Evolutionary conservation across 805 yeast genomes (phyloP), one percentile per base, ranked within the genome.

Genomic region (Yamadazyma sp.): DNA sequence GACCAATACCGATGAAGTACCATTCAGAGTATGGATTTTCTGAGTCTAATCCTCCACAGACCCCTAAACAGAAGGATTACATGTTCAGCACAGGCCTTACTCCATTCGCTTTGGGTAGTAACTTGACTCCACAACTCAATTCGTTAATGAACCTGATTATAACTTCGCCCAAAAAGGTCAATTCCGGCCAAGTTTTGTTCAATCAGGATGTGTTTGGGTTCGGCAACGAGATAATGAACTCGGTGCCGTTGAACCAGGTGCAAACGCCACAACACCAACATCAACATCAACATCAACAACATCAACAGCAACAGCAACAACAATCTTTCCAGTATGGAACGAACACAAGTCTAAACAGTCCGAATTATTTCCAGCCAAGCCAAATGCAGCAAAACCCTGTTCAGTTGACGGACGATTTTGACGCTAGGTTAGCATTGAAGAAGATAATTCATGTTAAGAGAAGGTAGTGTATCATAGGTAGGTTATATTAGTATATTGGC

Each of bases 121-220:
- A 60, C 46, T 54, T 64, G 38, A 66, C 70, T 11, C 70, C 71
- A 5, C 70, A 62, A 42, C 61, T 65, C 54, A 64, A 63, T 48
- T 50, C 67, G 10, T 53, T 65, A 57, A 65, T 66, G 68, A 57
- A 63, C 45, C 54, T 64, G 17, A 54, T 60, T 52, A 56, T 60
- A 59, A 55, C 56, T 42, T 58, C 66, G 11, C 70, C 70, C 4
- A 47, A 52, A 35, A 55, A 48, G 34, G 25, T 38, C 20, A 48
- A 46, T 19, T 41, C 37, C 31, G 31, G 40, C n/a, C 49, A 46
- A 24, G 34, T 38, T 24, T 30, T 40, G 24, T 42, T 31, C 38
- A 55, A 54, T 39, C 67, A 57, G 38, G 67, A 61, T 11, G 47
- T 59, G 22, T 60, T 60, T 37, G 30, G 28, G 15, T 12, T 19